Conservation (phyloP, 805 yeast species). For the Phaffomyces thermotolerans region DNA sequence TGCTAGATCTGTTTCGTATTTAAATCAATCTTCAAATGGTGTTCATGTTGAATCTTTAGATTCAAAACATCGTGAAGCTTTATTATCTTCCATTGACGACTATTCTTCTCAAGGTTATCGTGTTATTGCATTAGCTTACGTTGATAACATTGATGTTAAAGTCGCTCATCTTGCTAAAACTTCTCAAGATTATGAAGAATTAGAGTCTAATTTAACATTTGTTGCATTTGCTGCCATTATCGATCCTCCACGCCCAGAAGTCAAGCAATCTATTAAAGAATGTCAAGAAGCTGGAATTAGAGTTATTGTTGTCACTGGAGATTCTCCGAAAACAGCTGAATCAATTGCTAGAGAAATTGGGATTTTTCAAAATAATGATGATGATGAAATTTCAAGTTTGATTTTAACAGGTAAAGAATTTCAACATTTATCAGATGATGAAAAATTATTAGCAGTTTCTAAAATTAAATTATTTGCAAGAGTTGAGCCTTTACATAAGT, state of each 20-base stretch:
- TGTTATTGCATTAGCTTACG: constrained; percentile 30
- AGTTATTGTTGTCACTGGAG: constrained; percentile 46
- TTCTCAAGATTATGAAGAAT: constrained; percentile 33
- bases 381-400: constrained; percentile 20
- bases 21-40: constrained; percentile 22
- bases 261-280: constrained; percentile 27
- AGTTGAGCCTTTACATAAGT: constrained; percentile 51
- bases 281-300: constrained; percentile 37
- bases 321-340: constrained; percentile 45
- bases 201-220: constrained; percentile 24
- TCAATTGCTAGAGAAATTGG: constrained; percentile 42
- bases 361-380: constrained; percentile 22
- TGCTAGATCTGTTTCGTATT: constrained; percentile 33
- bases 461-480: constrained; percentile 44
- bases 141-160: constrained; percentile 27
- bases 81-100: constrained; percentile 30
- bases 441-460: constrained; percentile 35
- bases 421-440: constrained; percentile 26
- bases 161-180: constrained; percentile 20
- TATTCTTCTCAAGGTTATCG: constrained; percentile 29
- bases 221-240: constrained; percentile 36
- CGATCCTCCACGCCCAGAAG: constrained; percentile 39
- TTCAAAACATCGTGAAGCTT: constrained; percentile 25
- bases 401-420: constrained; percentile 36
- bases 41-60: constrained; percentile 23